Evolutionary conservation across 306 rosid genomes (phyloP), one percentile per base, ranked within the genome.

Genomic region (Acacia acuminata): DNA sequence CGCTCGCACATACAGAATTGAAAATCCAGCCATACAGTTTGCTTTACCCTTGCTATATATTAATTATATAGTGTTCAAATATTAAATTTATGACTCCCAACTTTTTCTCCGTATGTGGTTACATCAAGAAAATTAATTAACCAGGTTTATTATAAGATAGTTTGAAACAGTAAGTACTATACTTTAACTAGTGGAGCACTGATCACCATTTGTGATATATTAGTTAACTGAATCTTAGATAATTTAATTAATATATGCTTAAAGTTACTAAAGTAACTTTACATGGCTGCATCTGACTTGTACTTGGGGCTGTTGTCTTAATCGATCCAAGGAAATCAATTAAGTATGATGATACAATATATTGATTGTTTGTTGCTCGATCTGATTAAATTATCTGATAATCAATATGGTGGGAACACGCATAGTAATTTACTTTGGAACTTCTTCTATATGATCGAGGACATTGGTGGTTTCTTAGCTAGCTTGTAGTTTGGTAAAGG

Each of bases 171-270:
- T 43, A 2, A 11, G 47, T 44, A 9, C 14, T 71, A 47, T 81
- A 50, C 84, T 81, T 74, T 75, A 64, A 47, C 73, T 16, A 64
- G 65, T 81, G 84, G 75, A 75, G 80, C 84, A 75, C 84, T 74
- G 27, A 51, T 44, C 40, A 75, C 8, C 1, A 38, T 38, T 38
- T 38, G 42, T 36, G 27, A 74, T 74, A 65, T 38, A 17, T n/a
- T 75, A 50, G 5, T 81, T 65, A 65, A 61, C 36, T 61, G 15
- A 1, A 25, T 24, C 36, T 10, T 11, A 24, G 10, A 12, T 24
- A 25, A 61, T 25, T 24, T 4, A 25, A 61, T 24, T 4, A 25
- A 61, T 61, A 58, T 58, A 6, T 0, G 34, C 16, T 8, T 24
- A 24, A 75, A 71, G 78, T 71, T 68, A 71, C 73, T 17, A 27